These are phyloP conservation scores for Falciphora oryzae DNA, from an alignment of 2,329 filamentous ascomycete genomes.

Conservation along the genomic window DNA sequence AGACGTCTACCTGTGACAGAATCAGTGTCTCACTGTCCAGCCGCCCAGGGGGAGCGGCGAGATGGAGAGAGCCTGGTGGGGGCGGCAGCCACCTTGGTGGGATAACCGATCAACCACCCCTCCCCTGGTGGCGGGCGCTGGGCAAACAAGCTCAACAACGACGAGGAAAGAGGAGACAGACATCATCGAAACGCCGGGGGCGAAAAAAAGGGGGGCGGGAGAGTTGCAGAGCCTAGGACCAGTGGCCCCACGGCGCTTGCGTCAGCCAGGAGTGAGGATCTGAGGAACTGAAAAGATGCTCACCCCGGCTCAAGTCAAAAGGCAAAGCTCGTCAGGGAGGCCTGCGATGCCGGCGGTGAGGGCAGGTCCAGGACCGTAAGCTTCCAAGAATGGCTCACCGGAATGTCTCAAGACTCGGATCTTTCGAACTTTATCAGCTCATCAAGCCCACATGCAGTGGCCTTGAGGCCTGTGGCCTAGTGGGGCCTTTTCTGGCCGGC, in stretches of 20 bases:
- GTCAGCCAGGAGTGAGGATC: not conserved
- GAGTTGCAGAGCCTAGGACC: not conserved
- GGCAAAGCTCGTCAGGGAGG: not conserved
- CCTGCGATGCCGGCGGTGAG: not conserved
- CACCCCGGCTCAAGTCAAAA: not conserved
- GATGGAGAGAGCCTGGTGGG: not conserved
- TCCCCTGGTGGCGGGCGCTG: not conserved
- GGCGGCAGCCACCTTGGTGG: not conserved
- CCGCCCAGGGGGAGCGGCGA: too few species aligned
- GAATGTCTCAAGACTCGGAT: not conserved
- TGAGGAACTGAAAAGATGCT: not conserved
- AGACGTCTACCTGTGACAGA: not conserved
- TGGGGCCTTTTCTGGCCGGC: not conserved
- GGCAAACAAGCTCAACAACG: not conserved
- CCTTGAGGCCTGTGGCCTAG: not conserved
- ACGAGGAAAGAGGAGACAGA: not conserved
- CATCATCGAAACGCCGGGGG: not conserved
- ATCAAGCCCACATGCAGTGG: not conserved
- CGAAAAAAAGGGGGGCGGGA: not conserved
- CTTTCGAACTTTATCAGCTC: not conserved
- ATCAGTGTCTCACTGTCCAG: not conserved
- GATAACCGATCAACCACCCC: not conserved
- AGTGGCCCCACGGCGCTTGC: not conserved
- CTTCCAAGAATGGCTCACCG: not conserved
- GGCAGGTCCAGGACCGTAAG: not conserved